Conservation (phyloP, 73 alveolate genomes). For the Effrenium voratum region DNA sequence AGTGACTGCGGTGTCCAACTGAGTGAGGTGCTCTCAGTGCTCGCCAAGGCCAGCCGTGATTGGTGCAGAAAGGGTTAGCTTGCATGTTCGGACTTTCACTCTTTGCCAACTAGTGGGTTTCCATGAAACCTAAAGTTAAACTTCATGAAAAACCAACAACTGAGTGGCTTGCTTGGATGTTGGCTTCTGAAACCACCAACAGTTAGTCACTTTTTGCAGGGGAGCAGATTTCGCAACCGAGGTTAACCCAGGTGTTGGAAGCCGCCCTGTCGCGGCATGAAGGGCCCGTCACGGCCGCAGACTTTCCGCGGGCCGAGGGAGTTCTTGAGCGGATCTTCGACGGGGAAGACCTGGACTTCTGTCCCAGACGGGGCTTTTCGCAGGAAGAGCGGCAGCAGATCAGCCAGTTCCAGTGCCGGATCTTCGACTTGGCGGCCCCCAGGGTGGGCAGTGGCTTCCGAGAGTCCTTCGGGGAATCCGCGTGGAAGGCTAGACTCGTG, state of each 20-base stretch:
- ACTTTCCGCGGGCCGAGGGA: neutral
- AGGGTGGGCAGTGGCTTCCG: neutral
- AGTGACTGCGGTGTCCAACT: neutral
- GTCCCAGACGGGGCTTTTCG: neutral
- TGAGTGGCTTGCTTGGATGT: too few species aligned
- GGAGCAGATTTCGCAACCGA: too few species aligned
- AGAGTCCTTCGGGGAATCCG: neutral
- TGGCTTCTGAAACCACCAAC: too few species aligned
- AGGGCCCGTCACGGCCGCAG: neutral
- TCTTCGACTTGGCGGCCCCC: conserved; percentile 3
- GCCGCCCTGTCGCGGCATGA: neutral
- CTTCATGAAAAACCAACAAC: too few species aligned
- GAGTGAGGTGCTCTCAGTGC: conserved; percentile 17
- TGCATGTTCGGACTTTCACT: too few species aligned
- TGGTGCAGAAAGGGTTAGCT: too few species aligned
- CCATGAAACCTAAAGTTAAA: too few species aligned
- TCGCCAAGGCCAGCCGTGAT: neutral
- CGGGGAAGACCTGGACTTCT: neutral
- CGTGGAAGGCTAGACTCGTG: neutral
- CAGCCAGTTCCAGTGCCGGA: neutral
- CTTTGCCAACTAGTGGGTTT: too few species aligned
- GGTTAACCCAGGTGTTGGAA: neutral
- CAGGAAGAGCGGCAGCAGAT: neutral
- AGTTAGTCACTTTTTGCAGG: too few species aligned
- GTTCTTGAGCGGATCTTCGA: neutral